Evolutionary conservation across 345 rosid species (phyloP), one percentile per base, ranked within the genome.

Genomic region (Salix exigua): DNA sequence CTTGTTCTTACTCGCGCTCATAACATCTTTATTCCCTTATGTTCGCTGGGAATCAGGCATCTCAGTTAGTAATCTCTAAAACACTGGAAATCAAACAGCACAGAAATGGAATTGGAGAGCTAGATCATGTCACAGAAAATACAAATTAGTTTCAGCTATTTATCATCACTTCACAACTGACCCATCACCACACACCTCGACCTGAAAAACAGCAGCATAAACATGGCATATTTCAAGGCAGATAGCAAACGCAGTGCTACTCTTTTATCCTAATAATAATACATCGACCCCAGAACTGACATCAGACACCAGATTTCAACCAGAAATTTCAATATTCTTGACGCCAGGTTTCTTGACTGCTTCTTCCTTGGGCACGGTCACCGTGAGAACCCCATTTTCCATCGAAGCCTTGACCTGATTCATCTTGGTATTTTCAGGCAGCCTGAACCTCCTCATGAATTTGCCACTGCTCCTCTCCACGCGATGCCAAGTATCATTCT

Each of bases 381-480:
- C 78, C n/a, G 72, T 75, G 6, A 75, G 72, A 37, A 75, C 78
- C 9, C 72, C 78, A 66, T 66, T 66, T 18, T 66, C 78, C 72
- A 75, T 75, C 2, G 78, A 42, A n/a, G 78, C 78, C 65, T 75
- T 66, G 9, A 75, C 18, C 37, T 61, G 28, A 23, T 75, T 51
- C 10, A 75, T 55, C 78, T 67, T 75, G 14, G 72, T 65, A 37
- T 75, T 53, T 65, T 75, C 78, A n/a, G 78, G 78, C 51, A 75
- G 51, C 53, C 78, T 33, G 7, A 75, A 75, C 6, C 78, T 51
- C 51, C 78, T 50, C n/a, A 14, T 8, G 72, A 75, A 75, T 64
- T 75, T 66, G n/a, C 78, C 78, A 50, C 78, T 75, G 78, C 78
- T 75, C 7, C 72, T 48, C 50, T 75, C 78, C 12, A 75, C 50